Evolutionary conservation across 176 grass and related monocot species (phyloP), one percentile per base, ranked within the genome.

Genomic region (Saccharum spontaneum): DNA sequence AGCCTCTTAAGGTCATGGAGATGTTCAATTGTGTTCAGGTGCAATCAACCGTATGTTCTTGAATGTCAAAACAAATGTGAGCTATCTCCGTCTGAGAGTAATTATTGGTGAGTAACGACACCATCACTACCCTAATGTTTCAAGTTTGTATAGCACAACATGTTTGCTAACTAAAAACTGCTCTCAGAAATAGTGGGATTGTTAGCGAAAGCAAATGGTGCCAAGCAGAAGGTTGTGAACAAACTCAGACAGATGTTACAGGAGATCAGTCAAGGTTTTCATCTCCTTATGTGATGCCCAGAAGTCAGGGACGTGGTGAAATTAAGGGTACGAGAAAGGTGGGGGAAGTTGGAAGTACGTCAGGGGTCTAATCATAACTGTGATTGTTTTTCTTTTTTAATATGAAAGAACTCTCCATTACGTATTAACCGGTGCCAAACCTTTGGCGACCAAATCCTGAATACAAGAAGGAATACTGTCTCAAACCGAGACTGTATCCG

Each of bases 1-100:
- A 66, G 28, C 24, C 59, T 60, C 1, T 23, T 64, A 73, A 49
- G 6, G 7, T 24, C 17, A 50, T 77, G 33, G 49, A 90, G 31
- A 15, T 67, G n/a, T 84, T 24, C 20, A 89, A 31, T 38, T 87
- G 77, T 60, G 71, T 89, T 70, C 71, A 93, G 93, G 90, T 84
- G 23, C 83, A 69, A 62, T 92, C 65, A 87, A 45, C 15, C 16
- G 39, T 36, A 55, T 71, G 4, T 40, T 88, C n/a, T 83, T 77
- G 49, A 78, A n/a, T 81, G 12, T 93, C 67, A 95, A 70, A 86
- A 84, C 84, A 87, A 83, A 81, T 70, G 55, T 92, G 67, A 81
- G 60, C 75, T 93, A 93, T 90, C 82, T 95, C 70, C 85, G 64
- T 50, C 38, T 98, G 85, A 93, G 83, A 48, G 66, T 90, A 83